A percentile compares a stretch with the other conserved stretches of the same genome.
These are phyloP conservation scores for Gyrodon lividus DNA, from an alignment of 768 basidiomycete genomes.

Conservation along the genomic window DNA sequence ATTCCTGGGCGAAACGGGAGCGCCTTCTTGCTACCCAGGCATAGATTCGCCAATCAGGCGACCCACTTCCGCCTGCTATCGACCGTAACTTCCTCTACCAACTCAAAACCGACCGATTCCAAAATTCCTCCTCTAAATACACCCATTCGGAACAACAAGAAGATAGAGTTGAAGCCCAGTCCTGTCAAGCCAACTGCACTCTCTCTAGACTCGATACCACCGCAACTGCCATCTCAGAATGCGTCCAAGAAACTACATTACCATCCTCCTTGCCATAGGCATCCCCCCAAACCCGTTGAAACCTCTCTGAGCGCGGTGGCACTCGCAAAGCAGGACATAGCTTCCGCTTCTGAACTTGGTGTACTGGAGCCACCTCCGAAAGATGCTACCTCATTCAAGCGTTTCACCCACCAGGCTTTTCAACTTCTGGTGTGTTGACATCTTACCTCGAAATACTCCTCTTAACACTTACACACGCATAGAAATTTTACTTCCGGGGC, in stretches of 20 bases:
- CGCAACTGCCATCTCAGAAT: constrained; percentile 22
- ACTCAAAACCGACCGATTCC: constrained; percentile 18
- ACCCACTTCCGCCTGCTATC: constrained; percentile 24
- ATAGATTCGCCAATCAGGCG: background rate
- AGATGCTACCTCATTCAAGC: constrained; percentile 55
- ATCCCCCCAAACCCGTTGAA: constrained; percentile 18
- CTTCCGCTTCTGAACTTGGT: constrained; percentile 65
- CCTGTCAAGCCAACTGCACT: constrained; percentile 49
- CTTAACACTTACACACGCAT: background rate
- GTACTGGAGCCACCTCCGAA: constrained; percentile 65
- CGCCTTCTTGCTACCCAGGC: constrained; percentile 1
- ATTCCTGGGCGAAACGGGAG: background rate
- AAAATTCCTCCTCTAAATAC: constrained; percentile 24
- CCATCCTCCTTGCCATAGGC: constrained; percentile 24
- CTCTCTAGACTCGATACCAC: constrained; percentile 16
- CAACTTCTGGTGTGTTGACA: constrained; percentile 42
- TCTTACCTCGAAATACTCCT: background rate
- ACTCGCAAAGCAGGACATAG: constrained; percentile 58
- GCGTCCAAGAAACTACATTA: constrained; percentile 25
- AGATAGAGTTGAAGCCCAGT: constrained; percentile 62
- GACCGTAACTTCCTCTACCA: constrained; percentile 25
- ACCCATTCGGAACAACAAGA: constrained; percentile 37
- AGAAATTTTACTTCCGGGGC: constrained; percentile 87
- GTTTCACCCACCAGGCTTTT: constrained; percentile 47
- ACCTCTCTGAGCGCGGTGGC: constrained; percentile 39